Evolutionary conservation across 2,329 filamentous ascomycete genomes (phyloP).

Genomic region (Fusarium incarnatum): DNA sequence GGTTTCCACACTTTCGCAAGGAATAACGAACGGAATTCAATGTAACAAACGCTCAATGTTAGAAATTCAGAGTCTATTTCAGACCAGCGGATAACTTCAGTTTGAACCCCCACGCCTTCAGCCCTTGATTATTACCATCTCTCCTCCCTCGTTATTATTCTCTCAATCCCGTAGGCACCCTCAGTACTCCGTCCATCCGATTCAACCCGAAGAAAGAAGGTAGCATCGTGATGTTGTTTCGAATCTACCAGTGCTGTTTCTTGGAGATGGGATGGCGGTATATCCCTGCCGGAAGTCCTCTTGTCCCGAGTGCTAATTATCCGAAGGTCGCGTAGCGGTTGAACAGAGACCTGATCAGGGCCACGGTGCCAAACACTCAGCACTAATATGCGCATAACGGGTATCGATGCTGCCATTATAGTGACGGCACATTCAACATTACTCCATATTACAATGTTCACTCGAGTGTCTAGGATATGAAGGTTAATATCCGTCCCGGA

Average conservation of each 20-base stretch:
- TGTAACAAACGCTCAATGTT: no score
- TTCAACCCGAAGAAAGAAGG: neutral
- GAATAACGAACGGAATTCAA: no score
- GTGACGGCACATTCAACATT: neutral
- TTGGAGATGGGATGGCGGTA: neutral
- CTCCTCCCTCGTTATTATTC: neutral
- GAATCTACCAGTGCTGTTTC: neutral
- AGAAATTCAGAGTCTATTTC: no score
- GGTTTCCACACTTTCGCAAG: no score
- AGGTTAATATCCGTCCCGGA: accelerated
- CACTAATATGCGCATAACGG: neutral
- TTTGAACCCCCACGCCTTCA: no score
- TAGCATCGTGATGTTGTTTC: neutral
- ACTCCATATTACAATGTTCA: constrained; percentile 1
- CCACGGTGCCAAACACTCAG: neutral
- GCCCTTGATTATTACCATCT: no score
- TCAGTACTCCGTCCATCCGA: neutral
- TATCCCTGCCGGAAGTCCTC: neutral
- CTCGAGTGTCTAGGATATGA: neutral
- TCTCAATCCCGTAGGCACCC: neutral
- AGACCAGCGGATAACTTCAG: no score
- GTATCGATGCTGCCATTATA: constrained; percentile 1
- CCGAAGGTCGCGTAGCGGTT: neutral
- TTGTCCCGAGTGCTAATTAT: neutral
- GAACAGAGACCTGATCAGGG: accelerated